These are phyloP conservation scores for Calycina marina DNA, from an alignment of 2,329 filamentous ascomycete genomes.

Conservation along the genomic window DNA sequence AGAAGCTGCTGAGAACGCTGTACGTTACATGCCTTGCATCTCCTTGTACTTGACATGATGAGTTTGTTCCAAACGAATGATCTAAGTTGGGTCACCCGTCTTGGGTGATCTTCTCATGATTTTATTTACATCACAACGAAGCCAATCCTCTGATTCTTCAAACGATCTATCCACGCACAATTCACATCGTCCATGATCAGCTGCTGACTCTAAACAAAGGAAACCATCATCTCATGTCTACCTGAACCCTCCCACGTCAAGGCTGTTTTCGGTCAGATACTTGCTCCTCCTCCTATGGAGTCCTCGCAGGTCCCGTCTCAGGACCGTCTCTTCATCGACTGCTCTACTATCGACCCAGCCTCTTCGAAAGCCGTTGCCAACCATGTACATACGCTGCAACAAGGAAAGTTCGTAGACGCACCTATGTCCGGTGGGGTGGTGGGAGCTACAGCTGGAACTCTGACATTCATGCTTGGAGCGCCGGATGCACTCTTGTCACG, in stretches of 20 bases:
- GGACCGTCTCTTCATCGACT: slow-evolving; percentile 79
- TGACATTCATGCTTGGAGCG: slow-evolving; percentile 92
- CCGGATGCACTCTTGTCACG: slow-evolving; percentile 43
- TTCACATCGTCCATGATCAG: background rate
- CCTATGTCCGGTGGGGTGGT: slow-evolving; percentile 96
- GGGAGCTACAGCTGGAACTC: slow-evolving; percentile 69
- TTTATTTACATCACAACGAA: slow-evolving; percentile 18
- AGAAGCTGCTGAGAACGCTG: slow-evolving; percentile 51
- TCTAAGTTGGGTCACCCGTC: slow-evolving; percentile 20
- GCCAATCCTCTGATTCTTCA: slow-evolving; percentile 20
- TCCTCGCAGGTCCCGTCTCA: slow-evolving; percentile 31
- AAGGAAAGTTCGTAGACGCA: slow-evolving; percentile 77
- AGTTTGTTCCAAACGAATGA: slow-evolving; percentile 20
- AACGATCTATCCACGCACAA: background rate
- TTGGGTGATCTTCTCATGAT: slow-evolving; percentile 18
- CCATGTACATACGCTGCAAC: slow-evolving; percentile 47
- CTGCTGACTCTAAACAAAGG: slow-evolving; percentile 33
- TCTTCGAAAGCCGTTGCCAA: slow-evolving; percentile 68
- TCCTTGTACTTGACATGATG: slow-evolving; percentile 14
- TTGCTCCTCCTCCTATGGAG: slow-evolving; percentile 42
- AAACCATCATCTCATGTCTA: slow-evolving; percentile 75
- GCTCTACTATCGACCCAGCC: slow-evolving; percentile 86
- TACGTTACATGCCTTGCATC: slow-evolving; percentile 28
- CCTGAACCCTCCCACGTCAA: slow-evolving; percentile 83
- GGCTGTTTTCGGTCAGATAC: slow-evolving; percentile 64